phyloP scores from a whole-genome alignment of 257 asterid species.

The Plantago ovata region DNA sequence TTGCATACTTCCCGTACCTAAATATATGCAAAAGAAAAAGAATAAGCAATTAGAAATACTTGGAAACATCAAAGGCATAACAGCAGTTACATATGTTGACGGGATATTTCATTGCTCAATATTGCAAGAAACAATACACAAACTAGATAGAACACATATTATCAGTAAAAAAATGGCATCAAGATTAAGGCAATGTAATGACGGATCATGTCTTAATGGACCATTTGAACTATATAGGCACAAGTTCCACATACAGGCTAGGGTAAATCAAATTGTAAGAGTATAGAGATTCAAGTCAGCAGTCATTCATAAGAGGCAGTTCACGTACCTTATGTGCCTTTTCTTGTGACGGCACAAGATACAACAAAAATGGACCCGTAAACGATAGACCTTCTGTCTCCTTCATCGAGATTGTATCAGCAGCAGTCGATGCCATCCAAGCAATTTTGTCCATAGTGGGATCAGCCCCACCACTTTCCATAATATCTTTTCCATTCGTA shows the following conservation, averaged over 20 bases:
- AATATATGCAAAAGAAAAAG: slow-evolving; percentile 3
- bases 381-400: slow-evolving; percentile 67
- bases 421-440: slow-evolving; percentile 83
- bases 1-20: slow-evolving; percentile 71
- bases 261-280: too few species aligned
- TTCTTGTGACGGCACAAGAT: slow-evolving; percentile 77
- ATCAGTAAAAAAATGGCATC: neutral
- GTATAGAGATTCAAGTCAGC: too few species aligned
- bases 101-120: neutral
- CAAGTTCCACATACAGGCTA: too few species aligned
- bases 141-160: neutral
- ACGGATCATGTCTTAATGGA: neutral
- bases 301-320: slow-evolving; percentile 7
- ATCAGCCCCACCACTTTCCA: slow-evolving; percentile 53
- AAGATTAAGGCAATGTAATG: neutral
- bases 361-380: slow-evolving; percentile 62
- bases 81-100: neutral
- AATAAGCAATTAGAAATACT: slow-evolving; percentile 9
- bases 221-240: too few species aligned
- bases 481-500: slow-evolving; percentile 55
- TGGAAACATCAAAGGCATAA: neutral
- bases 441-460: slow-evolving; percentile 62
- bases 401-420: slow-evolving; percentile 67
- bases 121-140: neutral
- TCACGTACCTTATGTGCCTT: slow-evolving; percentile 65